Percentiles rank a stretch among this genome's conserved stretches.
Conservation (phyloP, 768 basidiomycete species). For the Pleurotus djamor region DNA sequence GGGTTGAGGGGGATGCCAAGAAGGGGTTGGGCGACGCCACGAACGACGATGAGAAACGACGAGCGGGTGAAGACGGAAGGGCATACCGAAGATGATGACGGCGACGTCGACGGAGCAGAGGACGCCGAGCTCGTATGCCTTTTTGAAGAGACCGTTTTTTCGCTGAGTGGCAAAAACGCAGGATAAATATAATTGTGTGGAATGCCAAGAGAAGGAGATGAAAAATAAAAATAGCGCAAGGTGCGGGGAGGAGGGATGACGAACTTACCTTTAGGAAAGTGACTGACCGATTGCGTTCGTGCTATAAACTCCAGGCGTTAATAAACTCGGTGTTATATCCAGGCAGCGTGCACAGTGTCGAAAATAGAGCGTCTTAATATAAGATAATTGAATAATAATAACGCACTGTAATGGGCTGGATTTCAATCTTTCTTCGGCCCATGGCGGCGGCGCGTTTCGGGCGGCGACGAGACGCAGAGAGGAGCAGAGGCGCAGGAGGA, state of each 20-base stretch:
- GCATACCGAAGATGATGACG: constrained; percentile 74
- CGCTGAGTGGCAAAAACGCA: constrained; percentile 50
- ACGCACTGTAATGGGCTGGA: constrained; percentile 77
- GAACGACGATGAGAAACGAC: too few species aligned
- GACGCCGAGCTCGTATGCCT: constrained; percentile 89
- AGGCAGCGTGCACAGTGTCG: too few species aligned
- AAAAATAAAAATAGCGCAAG: constrained; percentile 62
- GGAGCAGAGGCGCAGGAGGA: neutral
- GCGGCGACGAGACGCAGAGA: neutral
- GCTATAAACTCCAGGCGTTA: constrained; percentile 73
- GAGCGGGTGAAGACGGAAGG: too few species aligned
- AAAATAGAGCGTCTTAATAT: constrained; percentile 7
- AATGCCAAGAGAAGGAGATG: constrained; percentile 44
- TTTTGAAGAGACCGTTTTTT: constrained; percentile 90
- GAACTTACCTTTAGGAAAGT: constrained; percentile 82
- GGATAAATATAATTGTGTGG: constrained; percentile 35
- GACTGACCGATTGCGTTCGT: constrained; percentile 89
- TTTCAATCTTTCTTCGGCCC: constrained; percentile 82
- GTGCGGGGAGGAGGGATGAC: too few species aligned
- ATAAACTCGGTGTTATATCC: too few species aligned
- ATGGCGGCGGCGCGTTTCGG: constrained; percentile 28
- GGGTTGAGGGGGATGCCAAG: constrained; percentile 13
- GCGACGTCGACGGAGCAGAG: constrained; percentile 87
- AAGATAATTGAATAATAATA: neutral
- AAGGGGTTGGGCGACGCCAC: too few species aligned